phyloP scores from a whole-genome alignment of 73 alveolate species.

The Paramecium tetraurelia region DNA sequence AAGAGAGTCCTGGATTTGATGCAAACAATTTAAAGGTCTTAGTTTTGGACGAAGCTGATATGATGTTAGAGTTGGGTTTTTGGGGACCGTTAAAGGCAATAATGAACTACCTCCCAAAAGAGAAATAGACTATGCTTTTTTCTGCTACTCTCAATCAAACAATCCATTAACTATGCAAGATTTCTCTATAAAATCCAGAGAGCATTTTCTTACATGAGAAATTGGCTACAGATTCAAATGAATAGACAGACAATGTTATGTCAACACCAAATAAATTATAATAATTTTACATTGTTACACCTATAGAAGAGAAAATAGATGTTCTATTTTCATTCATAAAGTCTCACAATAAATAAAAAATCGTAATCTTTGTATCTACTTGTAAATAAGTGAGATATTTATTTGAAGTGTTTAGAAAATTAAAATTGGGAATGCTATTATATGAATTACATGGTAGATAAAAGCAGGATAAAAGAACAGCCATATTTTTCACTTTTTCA shows the following conservation, averaged over 20 bases:
- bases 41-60: constrained; percentile 90
- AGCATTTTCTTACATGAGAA: constrained; percentile 56
- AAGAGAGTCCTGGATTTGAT: constrained; percentile 82
- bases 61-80: constrained; percentile 88
- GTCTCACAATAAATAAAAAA: constrained; percentile 86
- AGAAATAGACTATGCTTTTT: constrained; percentile 76
- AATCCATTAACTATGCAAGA: constrained; percentile 54
- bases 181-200: constrained; percentile 56
- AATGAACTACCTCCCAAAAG: constrained; percentile 73
- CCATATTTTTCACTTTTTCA: constrained; percentile 83
- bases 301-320: constrained; percentile 88
- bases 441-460: constrained; percentile 86
- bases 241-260: constrained; percentile 53
- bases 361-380: constrained; percentile 80
- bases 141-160: constrained; percentile 83
- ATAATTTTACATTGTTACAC: constrained; percentile 78
- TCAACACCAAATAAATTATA: constrained; percentile 83
- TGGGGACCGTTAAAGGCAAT: constrained; percentile 75
- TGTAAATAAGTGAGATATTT: constrained; percentile 90
- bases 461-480: constrained; percentile 85
- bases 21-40: constrained; percentile 71
- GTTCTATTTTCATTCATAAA: constrained; percentile 89
- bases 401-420: constrained; percentile 76
- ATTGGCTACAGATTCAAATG: background rate
- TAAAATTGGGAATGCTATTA: constrained; percentile 73